Evolutionary conservation across 2,329 filamentous ascomycete species (phyloP), one percentile per base, ranked within the genome.

Genomic region (Aspergillus fructus): DNA sequence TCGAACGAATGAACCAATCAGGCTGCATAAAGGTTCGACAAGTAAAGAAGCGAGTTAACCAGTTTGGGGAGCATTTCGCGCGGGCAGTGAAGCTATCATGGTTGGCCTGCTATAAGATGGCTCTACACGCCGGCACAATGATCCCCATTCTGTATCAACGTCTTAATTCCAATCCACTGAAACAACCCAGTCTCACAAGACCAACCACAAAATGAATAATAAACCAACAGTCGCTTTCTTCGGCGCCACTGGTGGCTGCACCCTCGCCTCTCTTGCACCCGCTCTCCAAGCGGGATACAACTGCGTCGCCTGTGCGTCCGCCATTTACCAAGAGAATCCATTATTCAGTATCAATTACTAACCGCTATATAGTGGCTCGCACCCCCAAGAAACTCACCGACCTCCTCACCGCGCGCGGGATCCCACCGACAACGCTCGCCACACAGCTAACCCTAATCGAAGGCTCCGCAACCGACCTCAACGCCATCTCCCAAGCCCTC

Each of bases 191-290:
- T n/a, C n/a, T n/a, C n/a, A n/a, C n/a, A n/a, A n/a, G n/a, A n/a
- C n/a, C n/a, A n/a, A n/a, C n/a, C n/a, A n/a, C n/a, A n/a, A n/a
- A n/a, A 37, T 45, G 30, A 23, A 21, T 33, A 46, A 17, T 27
- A 50, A 60, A 59, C 67, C 57, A 49, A 78, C 74, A 33, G 65
- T 82, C 53, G 78, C 79, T 41, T 82, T 83, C 70, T 77, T 83
- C 60, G 81, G 81, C 47, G 79, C 80, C 23, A 83, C 81, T 21
- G 80, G 79, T 55, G 81, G 80, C 49, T 77, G 76, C 59, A 73
- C 76, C 37, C 71, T 76, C 46, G 64, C 75, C 27, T 74, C 75
- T 45, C 77, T 84, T 17, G 74, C 75, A 21, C 67, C 69, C 19
- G 70, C 80, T 5, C 73, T 84, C 42, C 68, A 73, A 27, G 75